Conservation (phyloP, 768 basidiomycete species). For the Rhodotorula diobovata region DNA sequence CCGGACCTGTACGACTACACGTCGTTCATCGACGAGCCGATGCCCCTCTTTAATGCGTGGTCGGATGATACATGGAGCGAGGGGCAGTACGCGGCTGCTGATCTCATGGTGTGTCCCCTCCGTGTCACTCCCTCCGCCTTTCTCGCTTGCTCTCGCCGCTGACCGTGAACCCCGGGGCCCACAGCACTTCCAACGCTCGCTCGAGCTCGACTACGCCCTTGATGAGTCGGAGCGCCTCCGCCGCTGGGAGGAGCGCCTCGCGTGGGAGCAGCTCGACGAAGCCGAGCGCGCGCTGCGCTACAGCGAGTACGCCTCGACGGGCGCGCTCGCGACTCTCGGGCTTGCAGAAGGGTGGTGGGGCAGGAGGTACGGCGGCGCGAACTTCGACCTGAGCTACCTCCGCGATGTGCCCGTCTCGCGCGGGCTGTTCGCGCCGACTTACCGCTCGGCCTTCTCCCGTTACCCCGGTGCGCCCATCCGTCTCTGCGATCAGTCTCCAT, state of each 20-base stretch:
- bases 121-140: no score
- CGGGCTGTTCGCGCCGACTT: conserved; percentile 22
- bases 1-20: conserved; percentile 9
- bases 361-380: conserved; percentile 5
- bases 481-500: background rate
- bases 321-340: conserved; percentile 12
- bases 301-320: background rate
- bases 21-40: background rate
- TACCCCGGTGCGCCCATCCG: background rate
- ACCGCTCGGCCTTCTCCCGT: conserved; percentile 7
- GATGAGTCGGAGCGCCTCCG: conserved; percentile 9
- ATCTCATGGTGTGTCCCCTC: conserved; percentile 27
- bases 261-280: conserved; percentile 28
- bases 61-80: conserved; percentile 3
- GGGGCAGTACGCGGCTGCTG: conserved; percentile 22
- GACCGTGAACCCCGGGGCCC: accelerated
- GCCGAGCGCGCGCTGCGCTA: conserved; percentile 2
- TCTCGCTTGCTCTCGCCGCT: background rate
- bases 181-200: conserved; percentile 28
- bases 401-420: conserved; percentile 16
- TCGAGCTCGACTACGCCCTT: conserved; percentile 25
- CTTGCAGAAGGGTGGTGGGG: conserved; percentile 30
- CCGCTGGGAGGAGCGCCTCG: conserved; percentile 27
- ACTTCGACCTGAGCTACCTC: conserved; percentile 27
- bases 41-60: conserved; percentile 11